Percentiles rank a stretch among this genome's conserved stretches.
Conservation (phyloP, 208 protist species). For the Naegleria lovaniensis region DNA sequence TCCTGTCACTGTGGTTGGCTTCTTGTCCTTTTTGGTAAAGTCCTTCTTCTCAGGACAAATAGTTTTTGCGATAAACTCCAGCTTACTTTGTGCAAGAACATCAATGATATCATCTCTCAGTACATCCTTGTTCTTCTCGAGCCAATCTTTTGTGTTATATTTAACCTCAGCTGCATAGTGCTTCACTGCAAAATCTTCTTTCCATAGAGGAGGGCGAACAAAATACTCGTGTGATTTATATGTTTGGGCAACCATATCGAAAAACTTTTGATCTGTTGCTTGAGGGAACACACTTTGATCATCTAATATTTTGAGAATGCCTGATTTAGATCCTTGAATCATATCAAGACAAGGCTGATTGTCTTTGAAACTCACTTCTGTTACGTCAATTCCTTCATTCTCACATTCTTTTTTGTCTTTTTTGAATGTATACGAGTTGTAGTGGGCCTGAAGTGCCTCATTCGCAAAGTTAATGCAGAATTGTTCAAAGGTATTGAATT, state of each 20-base stretch:
- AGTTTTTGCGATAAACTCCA: constrained; percentile 16
- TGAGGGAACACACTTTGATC: constrained; percentile 65
- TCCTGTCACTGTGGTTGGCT: constrained; percentile 43
- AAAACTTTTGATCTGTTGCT: constrained; percentile 52
- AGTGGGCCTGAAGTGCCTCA: constrained; percentile 78
- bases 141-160: constrained; percentile 45
- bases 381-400: constrained; percentile 72
- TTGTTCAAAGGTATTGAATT: constrained; percentile 85
- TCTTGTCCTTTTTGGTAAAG: constrained; percentile 43
- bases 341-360: constrained; percentile 66
- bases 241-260: constrained; percentile 44
- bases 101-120: constrained; percentile 42
- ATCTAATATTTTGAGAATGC: constrained; percentile 65
- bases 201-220: constrained; percentile 28
- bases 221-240: constrained; percentile 43
- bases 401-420: constrained; percentile 45
- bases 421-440: constrained; percentile 73
- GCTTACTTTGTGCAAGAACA: not conserved
- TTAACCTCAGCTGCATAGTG: constrained; percentile 55
- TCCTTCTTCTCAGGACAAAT: constrained; percentile 22
- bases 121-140: constrained; percentile 54
- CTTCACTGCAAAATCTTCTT: constrained; percentile 41
- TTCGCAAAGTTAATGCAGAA: constrained; percentile 90
- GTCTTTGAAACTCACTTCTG: constrained; percentile 59
- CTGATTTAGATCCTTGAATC: constrained; percentile 54